phyloP scores from a whole-genome alignment of 768 basidiomycete genomes.

The Lentinula aciculospora region DNA sequence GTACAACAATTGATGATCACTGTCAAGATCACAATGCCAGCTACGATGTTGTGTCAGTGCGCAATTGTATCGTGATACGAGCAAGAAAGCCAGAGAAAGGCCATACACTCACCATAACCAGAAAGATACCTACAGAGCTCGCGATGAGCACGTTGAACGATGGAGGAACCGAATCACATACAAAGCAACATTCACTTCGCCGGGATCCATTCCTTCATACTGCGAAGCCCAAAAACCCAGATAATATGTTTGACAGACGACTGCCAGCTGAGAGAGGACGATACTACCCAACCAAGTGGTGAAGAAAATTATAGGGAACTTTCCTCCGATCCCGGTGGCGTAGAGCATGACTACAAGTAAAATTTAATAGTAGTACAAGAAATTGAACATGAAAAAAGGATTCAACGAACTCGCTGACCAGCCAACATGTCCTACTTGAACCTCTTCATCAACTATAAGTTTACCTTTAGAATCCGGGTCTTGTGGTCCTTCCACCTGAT shows the following conservation, averaged over 20 bases:
- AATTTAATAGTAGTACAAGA: too few relatives aligned
- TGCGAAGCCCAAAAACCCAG: constrained; percentile 37
- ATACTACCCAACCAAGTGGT: constrained; percentile 17
- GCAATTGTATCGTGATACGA: too few relatives aligned
- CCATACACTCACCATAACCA: neutral
- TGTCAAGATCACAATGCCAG: too few relatives aligned
- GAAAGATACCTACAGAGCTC: constrained; percentile 22
- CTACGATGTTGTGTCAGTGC: too few relatives aligned
- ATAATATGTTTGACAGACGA: constrained; percentile 33
- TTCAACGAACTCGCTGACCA: constrained; percentile 38
- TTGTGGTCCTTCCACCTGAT: constrained; percentile 9
- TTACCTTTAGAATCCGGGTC: constrained; percentile 39
- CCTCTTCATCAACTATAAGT: constrained; percentile 61
- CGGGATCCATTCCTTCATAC: constrained; percentile 28
- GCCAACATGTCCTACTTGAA: constrained; percentile 53
- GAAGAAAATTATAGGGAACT: constrained; percentile 28
- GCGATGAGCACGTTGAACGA: too few relatives aligned
- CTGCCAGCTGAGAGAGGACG: constrained; percentile 16
- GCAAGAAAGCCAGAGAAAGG: too few relatives aligned
- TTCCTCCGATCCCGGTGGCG: constrained; percentile 30
- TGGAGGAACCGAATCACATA: too few relatives aligned
- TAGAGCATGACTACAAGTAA: constrained; percentile 24
- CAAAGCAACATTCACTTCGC: constrained; percentile 28
- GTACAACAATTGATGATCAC: too few relatives aligned
- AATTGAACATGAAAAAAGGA: too few relatives aligned